Evolutionary conservation across 192 early-diverging fungal genomes (phyloP).

Genomic region (Cladochytrium replicatum): DNA sequence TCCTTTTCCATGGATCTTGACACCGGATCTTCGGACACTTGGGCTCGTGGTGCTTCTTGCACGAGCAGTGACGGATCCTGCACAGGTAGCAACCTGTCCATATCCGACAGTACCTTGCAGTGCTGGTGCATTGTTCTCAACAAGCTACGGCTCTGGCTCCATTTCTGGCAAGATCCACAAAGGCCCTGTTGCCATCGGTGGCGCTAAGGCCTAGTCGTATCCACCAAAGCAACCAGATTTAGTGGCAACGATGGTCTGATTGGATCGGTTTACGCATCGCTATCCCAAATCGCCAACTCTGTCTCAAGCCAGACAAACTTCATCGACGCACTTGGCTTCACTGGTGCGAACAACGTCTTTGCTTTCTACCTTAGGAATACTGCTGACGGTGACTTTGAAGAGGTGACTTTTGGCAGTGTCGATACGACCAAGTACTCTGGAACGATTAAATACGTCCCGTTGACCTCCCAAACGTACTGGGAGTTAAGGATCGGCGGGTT

Average conservation of each 20-base stretch:
- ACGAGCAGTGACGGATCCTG: neutral
- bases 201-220: neutral
- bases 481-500: too few species aligned
- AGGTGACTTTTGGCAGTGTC: constrained; percentile 42
- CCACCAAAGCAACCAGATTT: constrained; percentile 5
- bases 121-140: neutral
- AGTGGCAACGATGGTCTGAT: neutral
- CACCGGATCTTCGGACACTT: constrained; percentile 24
- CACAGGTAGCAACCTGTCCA: constrained; percentile 3
- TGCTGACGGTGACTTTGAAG: constrained; percentile 25
- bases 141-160: neutral
- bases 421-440: constrained; percentile 36
- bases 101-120: neutral
- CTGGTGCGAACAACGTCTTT: constrained; percentile 20
- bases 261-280: neutral
- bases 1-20: constrained; percentile 21
- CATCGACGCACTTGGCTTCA: constrained; percentile 19
- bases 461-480: constrained; percentile 18
- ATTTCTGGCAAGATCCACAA: neutral
- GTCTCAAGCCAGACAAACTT: constrained; percentile 6
- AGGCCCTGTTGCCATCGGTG: neutral
- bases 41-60: constrained; percentile 16
- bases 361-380: constrained; percentile 37
- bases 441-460: constrained; percentile 26
- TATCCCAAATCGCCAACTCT: neutral